These are phyloP conservation scores for Esteya vermicola DNA, from an alignment of 2,329 filamentous ascomycete species.

Conservation along the genomic window DNA sequence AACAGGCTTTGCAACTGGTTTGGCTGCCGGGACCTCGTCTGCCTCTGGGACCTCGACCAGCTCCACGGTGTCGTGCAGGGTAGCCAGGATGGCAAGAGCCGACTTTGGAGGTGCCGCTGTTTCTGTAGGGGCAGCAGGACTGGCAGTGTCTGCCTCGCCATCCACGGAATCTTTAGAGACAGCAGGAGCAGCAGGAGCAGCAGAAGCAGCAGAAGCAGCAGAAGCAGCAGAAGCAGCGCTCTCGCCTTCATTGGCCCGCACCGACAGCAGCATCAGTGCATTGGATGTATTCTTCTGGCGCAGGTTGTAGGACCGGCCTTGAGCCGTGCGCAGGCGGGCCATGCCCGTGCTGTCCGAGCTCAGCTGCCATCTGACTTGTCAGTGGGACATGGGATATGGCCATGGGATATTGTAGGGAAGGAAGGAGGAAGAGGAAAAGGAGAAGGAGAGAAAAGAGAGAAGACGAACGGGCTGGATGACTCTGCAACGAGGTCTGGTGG, in stretches of 20 bases:
- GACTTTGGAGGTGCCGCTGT: slow-evolving; percentile 11
- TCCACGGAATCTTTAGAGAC: too few relatives aligned
- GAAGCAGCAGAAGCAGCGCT: neutral
- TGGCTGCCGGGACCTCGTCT: slow-evolving; percentile 14
- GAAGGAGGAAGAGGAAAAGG: neutral
- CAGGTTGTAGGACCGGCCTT: slow-evolving; percentile 39
- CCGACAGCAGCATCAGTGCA: slow-evolving; percentile 41
- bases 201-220: neutral
- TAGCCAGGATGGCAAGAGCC: slow-evolving; percentile 35
- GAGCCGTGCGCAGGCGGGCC: slow-evolving; percentile 35
- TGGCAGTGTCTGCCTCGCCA: neutral
- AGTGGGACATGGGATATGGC: too few relatives aligned
- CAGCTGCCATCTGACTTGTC: slow-evolving; percentile 11
- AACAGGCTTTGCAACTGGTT: slow-evolving; percentile 14
- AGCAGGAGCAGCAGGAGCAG: slow-evolving; percentile 4
- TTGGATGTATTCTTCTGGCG: slow-evolving; percentile 57
- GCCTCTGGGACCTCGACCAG: slow-evolving; percentile 25
- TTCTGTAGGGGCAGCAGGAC: too few relatives aligned
- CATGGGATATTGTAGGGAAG: too few relatives aligned
- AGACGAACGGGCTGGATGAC: slow-evolving; percentile 35
- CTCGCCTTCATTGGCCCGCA: slow-evolving; percentile 10
- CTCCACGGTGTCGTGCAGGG: slow-evolving; percentile 48
- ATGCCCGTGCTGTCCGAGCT: slow-evolving; percentile 34
- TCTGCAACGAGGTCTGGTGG: slow-evolving; percentile 41
- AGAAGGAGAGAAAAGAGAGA: neutral